Percentiles rank a stretch among this genome's conserved stretches.
Evolutionary conservation across 176 grass and related monocot genomes (phyloP).

Genomic region (Metroxylon sagu): DNA sequence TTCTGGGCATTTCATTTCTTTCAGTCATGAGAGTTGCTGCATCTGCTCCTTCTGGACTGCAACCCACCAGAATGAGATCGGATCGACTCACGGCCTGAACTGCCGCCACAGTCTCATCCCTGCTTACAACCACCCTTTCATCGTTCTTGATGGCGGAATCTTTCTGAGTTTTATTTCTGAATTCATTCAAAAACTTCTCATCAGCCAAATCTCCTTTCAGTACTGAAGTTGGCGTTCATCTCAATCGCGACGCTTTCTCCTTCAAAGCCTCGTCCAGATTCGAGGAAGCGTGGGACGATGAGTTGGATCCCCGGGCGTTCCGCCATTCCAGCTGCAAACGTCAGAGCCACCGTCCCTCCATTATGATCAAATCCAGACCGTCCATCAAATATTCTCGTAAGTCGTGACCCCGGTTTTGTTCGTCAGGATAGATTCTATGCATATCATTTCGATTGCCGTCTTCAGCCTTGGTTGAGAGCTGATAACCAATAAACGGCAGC

Average conservation of each 20-base stretch:
- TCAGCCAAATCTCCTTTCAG: background rate
- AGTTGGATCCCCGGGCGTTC: background rate
- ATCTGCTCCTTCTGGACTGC: background rate
- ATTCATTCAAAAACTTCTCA: background rate
- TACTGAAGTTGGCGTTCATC: background rate
- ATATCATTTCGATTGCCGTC: too few species aligned
- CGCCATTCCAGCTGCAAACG: background rate
- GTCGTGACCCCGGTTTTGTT: too few species aligned
- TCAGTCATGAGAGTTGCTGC: background rate
- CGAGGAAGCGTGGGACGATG: background rate
- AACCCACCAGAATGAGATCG: background rate
- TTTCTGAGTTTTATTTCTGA: background rate
- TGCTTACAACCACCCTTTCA: background rate
- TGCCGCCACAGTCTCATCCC: background rate
- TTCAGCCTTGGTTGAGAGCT: too few species aligned
- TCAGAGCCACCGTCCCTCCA: background rate
- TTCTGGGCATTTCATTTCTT: background rate
- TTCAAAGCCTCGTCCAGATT: background rate
- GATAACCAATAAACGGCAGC: too few species aligned
- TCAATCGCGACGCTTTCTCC: background rate
- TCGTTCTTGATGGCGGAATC: background rate
- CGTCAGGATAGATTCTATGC: too few species aligned
- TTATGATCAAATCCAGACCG: too few species aligned
- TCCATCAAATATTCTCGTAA: too few species aligned
- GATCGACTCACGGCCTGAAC: background rate